These are phyloP conservation scores for Lindgomyces ingoldianus DNA, from an alignment of 495 filamentous ascomycete genomes.

Conservation along the genomic window DNA sequence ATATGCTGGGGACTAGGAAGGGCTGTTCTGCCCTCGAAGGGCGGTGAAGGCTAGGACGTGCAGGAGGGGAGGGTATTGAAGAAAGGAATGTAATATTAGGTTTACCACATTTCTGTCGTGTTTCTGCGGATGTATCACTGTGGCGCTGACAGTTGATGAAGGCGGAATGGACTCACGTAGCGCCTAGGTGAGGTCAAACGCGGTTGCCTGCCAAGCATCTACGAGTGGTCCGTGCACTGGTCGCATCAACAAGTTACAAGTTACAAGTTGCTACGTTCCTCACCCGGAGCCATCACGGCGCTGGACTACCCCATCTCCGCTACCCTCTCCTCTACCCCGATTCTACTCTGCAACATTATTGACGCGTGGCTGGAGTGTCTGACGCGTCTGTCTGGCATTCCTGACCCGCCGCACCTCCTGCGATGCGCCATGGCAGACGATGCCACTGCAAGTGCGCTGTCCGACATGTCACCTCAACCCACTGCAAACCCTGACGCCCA, in stretches of 20 bases:
- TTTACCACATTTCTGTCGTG: no score
- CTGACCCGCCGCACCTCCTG: conserved; percentile 20
- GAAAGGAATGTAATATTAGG: no score
- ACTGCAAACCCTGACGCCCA: conserved; percentile 85
- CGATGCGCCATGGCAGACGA: conserved; percentile 36
- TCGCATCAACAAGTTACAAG: not conserved
- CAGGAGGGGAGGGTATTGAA: not conserved
- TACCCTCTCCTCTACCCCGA: conserved; percentile 19
- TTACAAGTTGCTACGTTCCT: not conserved
- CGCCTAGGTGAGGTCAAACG: no score
- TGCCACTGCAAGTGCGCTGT: conserved; percentile 36
- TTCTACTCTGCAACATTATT: conserved; percentile 25
- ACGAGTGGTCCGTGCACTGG: not conserved
- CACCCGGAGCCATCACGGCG: not conserved
- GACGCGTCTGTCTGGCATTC: conserved; percentile 28
- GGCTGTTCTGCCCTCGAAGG: not conserved
- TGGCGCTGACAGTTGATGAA: no score
- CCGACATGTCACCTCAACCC: conserved; percentile 42
- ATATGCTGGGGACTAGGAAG: no score
- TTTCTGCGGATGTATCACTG: no score
- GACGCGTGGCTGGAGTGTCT: conserved; percentile 37
- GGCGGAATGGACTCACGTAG: no score
- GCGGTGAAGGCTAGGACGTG: not conserved
- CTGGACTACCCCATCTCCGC: conserved; percentile 6
- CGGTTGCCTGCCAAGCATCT: not conserved